Base-by-base conservation (phyloP, 1,284 basidiomycete species). In the Schizopora paradoxa region DNA sequence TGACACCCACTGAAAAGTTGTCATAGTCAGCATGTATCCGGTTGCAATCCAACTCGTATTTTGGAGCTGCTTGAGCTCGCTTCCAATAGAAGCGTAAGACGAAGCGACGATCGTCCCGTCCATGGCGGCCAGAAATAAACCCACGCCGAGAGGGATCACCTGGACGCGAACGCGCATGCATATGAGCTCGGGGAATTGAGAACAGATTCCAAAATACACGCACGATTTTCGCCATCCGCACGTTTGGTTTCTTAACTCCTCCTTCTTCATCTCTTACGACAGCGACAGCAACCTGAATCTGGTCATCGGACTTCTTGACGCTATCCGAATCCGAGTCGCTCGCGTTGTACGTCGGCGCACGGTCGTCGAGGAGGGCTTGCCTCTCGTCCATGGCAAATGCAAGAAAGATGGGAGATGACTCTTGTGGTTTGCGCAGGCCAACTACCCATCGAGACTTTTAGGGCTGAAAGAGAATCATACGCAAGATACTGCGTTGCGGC, bases 1-100 rank as follows among this genome's bases (percentile, higher is more conserved):
- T 16, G 14, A 25, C 29, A 66, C 77, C 43, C 45, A 79, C 79
- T 81, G 79, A 52, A 81, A 78, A 49, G 72, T 76, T 0, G 78
- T 77, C 33, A 76, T 58, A 0, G 78, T 79, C 33, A 82, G 59
- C 66, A 82, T 70, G 54, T 82, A 82, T 0, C 73, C 72, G 0
- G 79, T 82, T 2, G 77, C 75, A 25, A 82, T 76, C 79, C 79
- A 82, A 53, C 77, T 79, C 0, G 77, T 79, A 51, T 73, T 79
- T 51, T 81, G 77, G 2, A 82, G 67, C 55, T 79, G 72, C 5
- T 80, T 70, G 10, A 82, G 63, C 51, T 82, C 77, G 54, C 69
- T 80, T 7, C 79, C 79, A 43, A 82, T 82, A 1, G 74, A 65
- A 4, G 78, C 76, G 54, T 79, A 81, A 0, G 77, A 65, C 0